These are phyloP conservation scores for Wakefieldia striispora DNA, from an alignment of 768 basidiomycete species.

Conservation along the genomic window DNA sequence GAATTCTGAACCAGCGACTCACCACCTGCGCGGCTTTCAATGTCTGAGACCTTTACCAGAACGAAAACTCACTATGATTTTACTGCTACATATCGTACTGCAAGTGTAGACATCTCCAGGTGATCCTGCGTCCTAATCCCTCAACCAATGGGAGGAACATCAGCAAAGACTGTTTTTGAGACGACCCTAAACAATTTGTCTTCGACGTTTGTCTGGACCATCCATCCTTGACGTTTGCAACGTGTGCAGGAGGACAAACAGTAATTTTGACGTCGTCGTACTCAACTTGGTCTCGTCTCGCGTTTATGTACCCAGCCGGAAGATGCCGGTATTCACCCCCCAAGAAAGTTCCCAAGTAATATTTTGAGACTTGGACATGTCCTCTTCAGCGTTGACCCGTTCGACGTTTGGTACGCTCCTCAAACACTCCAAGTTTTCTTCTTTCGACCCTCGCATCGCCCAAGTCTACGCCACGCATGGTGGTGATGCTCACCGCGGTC, in stretches of 20 bases:
- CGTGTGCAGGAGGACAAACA: slow-evolving; percentile 53
- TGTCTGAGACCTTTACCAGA: background rate
- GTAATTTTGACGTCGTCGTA: slow-evolving; percentile 79
- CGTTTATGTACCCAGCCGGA: slow-evolving; percentile 33
- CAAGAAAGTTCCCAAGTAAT: background rate
- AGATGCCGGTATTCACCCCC: slow-evolving; percentile 19
- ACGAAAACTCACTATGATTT: slow-evolving; percentile 9
- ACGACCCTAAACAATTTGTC: slow-evolving; percentile 41
- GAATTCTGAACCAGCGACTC: too few relatives aligned
- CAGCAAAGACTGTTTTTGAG: slow-evolving; percentile 95
- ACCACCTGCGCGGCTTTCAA: background rate
- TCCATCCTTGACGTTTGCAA: slow-evolving; percentile 51
- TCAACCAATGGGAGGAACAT: slow-evolving; percentile 87
- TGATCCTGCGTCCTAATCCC: slow-evolving; percentile 89
- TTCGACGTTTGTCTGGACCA: slow-evolving; percentile 91
- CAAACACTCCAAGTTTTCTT: slow-evolving; percentile 78
- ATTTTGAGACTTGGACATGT: slow-evolving; percentile 11
- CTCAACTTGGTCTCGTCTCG: background rate
- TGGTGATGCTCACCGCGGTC: slow-evolving; percentile 70
- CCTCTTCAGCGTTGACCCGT: slow-evolving; percentile 36
- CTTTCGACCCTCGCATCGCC: slow-evolving; percentile 71
- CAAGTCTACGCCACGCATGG: slow-evolving; percentile 75
- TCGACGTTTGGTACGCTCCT: slow-evolving; percentile 78
- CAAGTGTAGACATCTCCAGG: slow-evolving; percentile 75
- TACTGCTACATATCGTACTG: slow-evolving; percentile 8